These are phyloP conservation scores for Apostasia ramifera DNA, from an alignment of 106 monocot species.

Conservation along the genomic window DNA sequence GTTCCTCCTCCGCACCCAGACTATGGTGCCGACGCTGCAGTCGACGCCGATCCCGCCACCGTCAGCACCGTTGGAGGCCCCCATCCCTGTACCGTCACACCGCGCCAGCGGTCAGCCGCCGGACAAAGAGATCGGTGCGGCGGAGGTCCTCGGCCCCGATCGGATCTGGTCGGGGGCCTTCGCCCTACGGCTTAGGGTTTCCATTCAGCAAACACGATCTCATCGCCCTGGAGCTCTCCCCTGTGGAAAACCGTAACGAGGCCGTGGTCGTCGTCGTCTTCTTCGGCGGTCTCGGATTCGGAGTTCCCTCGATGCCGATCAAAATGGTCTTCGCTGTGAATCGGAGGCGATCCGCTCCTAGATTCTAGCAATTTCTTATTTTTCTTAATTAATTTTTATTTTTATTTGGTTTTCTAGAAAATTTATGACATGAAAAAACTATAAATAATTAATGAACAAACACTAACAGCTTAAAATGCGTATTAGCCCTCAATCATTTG, in stretches of 20 bases:
- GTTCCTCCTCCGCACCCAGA: slow-evolving; percentile 45
- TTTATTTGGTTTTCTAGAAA: not conserved
- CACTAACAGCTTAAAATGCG: no score
- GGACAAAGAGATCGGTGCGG: not conserved
- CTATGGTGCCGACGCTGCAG: slow-evolving; percentile 31
- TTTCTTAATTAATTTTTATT: not conserved
- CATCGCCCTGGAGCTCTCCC: not conserved
- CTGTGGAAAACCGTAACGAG: not conserved
- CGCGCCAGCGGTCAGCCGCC: not conserved
- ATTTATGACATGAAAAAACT: not conserved
- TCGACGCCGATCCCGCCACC: slow-evolving; percentile 22
- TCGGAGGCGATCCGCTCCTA: slow-evolving; percentile 2
- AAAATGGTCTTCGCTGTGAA: slow-evolving; percentile 1
- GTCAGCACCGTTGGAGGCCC: slow-evolving; percentile 10
- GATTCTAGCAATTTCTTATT: slow-evolving; percentile 8
- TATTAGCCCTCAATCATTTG: no score
- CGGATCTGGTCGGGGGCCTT: slow-evolving; percentile 5
- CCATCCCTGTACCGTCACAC: slow-evolving; percentile 7
- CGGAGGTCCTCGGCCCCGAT: not conserved
- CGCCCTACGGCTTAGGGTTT: slow-evolving; percentile 5
- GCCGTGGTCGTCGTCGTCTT: slow-evolving; percentile 3
- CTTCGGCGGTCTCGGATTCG: not conserved
- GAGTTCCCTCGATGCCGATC: not conserved
- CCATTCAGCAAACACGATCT: slow-evolving; percentile 3
- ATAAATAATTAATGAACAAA: not conserved